Base-by-base conservation (phyloP, 768 basidiomycete species). In the Rhodotorula taiwanensis region DNA sequence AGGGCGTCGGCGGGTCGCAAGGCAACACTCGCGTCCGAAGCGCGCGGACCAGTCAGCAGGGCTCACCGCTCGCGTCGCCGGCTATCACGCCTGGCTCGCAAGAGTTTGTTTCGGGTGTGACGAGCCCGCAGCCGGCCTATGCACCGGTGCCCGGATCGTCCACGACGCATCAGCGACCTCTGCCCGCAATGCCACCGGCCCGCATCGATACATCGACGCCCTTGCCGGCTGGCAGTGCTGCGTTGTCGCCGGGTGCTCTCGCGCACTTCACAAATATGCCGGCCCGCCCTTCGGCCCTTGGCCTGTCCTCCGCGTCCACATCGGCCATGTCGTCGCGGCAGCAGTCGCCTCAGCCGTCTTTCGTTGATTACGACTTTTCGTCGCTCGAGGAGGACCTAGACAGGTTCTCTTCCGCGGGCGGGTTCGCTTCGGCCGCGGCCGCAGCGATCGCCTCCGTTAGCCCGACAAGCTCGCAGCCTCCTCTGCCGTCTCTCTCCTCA, bases 341-440 rank as follows among this genome's bases (percentile, higher is more conserved):
- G n/a, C 34, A 52, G 25, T 52, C 34, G 21, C 53, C 30, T 27
- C 51, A 13, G n/a, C 51, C 28, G 13, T 41, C 62, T 1, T 48
- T 48, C 15, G 67, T 64, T 48, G 56, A 60, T 50, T 62, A 61
- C 53, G 67, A 69, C 62, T 64, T 64, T 27, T 64, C 60, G 20
- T 69, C 67, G 3, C 62, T 69, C 60, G 67, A 69, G 43, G 52
- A 58, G 33, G 67, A 69, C 36, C 67, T 69, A 58, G 67, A 69
- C 53, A 55, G 62, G 4, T 64, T 69, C 56, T 54, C 55, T 10
- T 64, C 66, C 28, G 28, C 45, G 14, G 60, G 67, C 48, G 67
- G 67, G 1, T 69, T 69, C 53, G 67, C 67, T 5, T 58, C 55
- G 8, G 67, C 67, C 4, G 67, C 67, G 2, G 67, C 67, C 0